phyloP scores from a whole-genome alignment of 2,329 filamentous ascomycete species.

The Fusarium dimerum region DNA sequence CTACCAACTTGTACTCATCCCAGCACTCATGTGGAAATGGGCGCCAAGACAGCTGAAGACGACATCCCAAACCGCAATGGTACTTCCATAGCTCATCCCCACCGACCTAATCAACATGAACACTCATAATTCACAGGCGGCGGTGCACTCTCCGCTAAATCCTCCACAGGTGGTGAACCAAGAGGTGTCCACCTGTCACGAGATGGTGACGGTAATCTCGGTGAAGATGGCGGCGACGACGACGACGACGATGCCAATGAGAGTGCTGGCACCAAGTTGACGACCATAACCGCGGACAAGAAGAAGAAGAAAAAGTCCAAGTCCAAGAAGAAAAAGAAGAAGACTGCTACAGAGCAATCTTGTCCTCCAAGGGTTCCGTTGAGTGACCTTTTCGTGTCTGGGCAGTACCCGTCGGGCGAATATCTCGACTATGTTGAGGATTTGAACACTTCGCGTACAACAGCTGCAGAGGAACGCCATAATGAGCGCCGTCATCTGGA shows the following conservation, averaged over 20 bases:
- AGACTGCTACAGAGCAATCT: conserved; percentile 27
- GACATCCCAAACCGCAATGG: conserved; percentile 34
- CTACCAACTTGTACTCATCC: conserved; percentile 4
- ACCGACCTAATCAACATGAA: neutral
- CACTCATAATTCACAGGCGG: conserved; percentile 17
- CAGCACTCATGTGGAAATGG: conserved; percentile 37
- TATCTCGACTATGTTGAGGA: conserved; percentile 23
- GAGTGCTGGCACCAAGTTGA: conserved; percentile 23
- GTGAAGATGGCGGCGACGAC: conserved; percentile 32
- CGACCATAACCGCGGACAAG: conserved; percentile 21
- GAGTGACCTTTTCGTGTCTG: conserved; percentile 30
- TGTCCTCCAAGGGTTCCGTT: conserved; percentile 36
- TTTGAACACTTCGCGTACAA: conserved; percentile 25
- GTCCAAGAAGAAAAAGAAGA: conserved; percentile 28
- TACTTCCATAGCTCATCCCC: conserved; percentile 15
- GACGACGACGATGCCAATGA: conserved; percentile 31
- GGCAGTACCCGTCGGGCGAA: conserved; percentile 33
- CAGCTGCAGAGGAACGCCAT: conserved; percentile 28
- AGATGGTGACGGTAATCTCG: conserved; percentile 45
- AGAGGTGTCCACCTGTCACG: conserved; percentile 41
- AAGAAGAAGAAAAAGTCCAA: conserved; percentile 28
- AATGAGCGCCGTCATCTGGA: conserved; percentile 25
- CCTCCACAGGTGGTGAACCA: conserved; percentile 40
- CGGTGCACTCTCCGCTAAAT: conserved; percentile 18
- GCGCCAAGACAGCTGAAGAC: conserved; percentile 42